Conservation (phyloP, 257 asterid genomes). For the Ehretia macrophylla region DNA sequence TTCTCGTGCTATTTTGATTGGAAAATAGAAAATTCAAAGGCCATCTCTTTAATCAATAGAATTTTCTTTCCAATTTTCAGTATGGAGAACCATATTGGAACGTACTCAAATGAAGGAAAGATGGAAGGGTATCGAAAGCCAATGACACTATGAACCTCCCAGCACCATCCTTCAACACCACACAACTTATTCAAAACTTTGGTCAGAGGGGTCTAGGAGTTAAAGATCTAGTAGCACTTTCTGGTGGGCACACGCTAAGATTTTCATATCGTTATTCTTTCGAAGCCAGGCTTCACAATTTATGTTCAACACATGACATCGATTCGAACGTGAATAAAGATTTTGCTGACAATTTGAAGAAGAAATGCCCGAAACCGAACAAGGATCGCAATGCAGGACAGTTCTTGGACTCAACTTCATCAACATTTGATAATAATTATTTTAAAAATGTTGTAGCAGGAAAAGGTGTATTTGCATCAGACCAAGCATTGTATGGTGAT, state of each 20-base stretch:
- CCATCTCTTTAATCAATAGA: too few relatives aligned
- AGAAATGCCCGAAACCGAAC: slow-evolving; percentile 45
- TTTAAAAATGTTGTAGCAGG: slow-evolving; percentile 39
- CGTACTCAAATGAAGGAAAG: slow-evolving; percentile 61
- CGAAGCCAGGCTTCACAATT: slow-evolving; percentile 55
- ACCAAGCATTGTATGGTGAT: slow-evolving; percentile 50
- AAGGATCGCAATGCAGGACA: slow-evolving; percentile 47
- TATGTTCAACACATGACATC: slow-evolving; percentile 44
- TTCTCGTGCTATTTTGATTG: too few relatives aligned
- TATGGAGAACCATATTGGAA: slow-evolving; percentile 71
- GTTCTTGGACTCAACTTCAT: slow-evolving; percentile 53
- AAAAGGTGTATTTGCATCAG: slow-evolving; percentile 61
- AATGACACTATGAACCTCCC: slow-evolving; percentile 68
- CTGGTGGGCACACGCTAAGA: slow-evolving; percentile 73
- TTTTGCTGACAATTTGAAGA: slow-evolving; percentile 39
- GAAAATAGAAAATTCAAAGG: too few relatives aligned
- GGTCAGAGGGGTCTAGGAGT: slow-evolving; percentile 45
- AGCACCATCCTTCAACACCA: slow-evolving; percentile 49
- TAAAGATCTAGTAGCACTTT: slow-evolving; percentile 64
- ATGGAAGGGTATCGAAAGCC: slow-evolving; percentile 56
- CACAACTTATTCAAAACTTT: slow-evolving; percentile 56
- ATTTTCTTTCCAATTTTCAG: slow-evolving; percentile 26
- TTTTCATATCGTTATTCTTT: slow-evolving; percentile 84
- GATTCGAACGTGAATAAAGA: slow-evolving; percentile 52
- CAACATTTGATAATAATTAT: slow-evolving; percentile 61